Conservation (phyloP, 2,329 filamentous ascomycete species). For the Cordyceps militaris region DNA sequence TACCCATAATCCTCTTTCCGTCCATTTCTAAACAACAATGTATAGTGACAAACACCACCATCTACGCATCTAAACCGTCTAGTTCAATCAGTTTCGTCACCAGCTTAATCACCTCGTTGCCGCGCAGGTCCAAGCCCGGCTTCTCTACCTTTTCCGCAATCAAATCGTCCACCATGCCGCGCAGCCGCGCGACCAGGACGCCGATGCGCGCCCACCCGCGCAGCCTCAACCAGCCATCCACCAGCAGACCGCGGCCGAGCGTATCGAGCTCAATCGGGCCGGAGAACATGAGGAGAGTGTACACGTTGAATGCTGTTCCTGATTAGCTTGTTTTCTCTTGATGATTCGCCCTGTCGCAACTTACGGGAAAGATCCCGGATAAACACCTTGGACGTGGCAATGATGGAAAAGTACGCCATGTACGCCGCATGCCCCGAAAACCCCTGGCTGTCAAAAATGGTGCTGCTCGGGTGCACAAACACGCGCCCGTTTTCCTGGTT, state of each 20-base stretch:
- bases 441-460: slow-evolving; percentile 72
- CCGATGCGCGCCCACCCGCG: slow-evolving; percentile 93
- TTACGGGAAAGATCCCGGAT: slow-evolving; percentile 82
- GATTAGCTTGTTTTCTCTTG: not conserved
- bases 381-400: slow-evolving; percentile 87
- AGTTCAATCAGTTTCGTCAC: slow-evolving; percentile 80
- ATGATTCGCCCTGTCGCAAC: slow-evolving; percentile 28
- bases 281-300: slow-evolving; percentile 79
- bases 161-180: slow-evolving; percentile 79
- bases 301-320: slow-evolving; percentile 70
- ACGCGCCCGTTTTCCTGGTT: slow-evolving; percentile 78
- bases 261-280: slow-evolving; percentile 83
- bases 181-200: slow-evolving; percentile 74
- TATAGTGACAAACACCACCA: not conserved
- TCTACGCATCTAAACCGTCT: slow-evolving; percentile 69
- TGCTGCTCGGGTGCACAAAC: slow-evolving; percentile 87
- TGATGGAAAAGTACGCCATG: slow-evolving; percentile 85
- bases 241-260: slow-evolving; percentile 73
- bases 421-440: slow-evolving; percentile 72
- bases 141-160: slow-evolving; percentile 76
- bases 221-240: slow-evolving; percentile 83
- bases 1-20: not conserved
- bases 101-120: slow-evolving; percentile 63
- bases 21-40: not conserved
- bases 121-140: slow-evolving; percentile 51